Base-by-base conservation (phyloP, 2,329 filamentous ascomycete genomes). In the Cytospora leucostoma region DNA sequence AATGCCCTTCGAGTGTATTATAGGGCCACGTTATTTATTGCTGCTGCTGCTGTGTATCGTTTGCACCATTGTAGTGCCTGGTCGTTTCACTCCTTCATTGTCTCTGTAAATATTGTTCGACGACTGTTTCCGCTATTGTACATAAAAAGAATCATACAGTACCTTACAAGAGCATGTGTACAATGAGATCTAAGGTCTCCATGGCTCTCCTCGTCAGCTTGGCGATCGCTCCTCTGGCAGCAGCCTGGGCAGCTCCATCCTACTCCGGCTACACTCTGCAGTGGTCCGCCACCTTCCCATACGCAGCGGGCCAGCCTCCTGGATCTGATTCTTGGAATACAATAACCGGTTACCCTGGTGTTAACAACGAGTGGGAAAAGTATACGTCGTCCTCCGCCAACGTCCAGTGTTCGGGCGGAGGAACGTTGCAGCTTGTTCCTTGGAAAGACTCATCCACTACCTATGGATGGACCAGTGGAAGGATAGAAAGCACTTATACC, bases 361-460 rank as follows among this genome's bases (percentile, higher is more conserved):
- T 78, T 69, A 84, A 84, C 74, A 74, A 77, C 68, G 82, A 84
- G 71, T 70, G 76, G 55, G 76, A 84, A 71, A 73, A 73, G 4
- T 84, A 84, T 74, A 77, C 76, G 44, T 69, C 72, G 4, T 78
- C 76, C 55, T 74, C 72, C 61, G 67, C 71, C 63, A 82, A 84
- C 72, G 73, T 82, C 19, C 82, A 84, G 69, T 75, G 81, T 54
- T 81, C 78, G 8, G 82, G 82, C 12, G 81, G 79, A 49, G 67
- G 74, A n/a, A 83, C 82, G 0, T 72, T 84, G 13, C 82, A 84
- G 71, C 74, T 84, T 59, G 77, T 84, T 0, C 82, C 82, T 13
- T 78, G 76, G 69, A 71, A 72, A 60, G 72, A 77, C 51, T 56
- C 63, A 3, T 61, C 65, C 49, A 58, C 70, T 56, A 68, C 71